Percentiles rank a stretch among this genome's conserved stretches.
Conservation (phyloP, 2,329 filamentous ascomycete species). For the Juglanconis sp. region DNA sequence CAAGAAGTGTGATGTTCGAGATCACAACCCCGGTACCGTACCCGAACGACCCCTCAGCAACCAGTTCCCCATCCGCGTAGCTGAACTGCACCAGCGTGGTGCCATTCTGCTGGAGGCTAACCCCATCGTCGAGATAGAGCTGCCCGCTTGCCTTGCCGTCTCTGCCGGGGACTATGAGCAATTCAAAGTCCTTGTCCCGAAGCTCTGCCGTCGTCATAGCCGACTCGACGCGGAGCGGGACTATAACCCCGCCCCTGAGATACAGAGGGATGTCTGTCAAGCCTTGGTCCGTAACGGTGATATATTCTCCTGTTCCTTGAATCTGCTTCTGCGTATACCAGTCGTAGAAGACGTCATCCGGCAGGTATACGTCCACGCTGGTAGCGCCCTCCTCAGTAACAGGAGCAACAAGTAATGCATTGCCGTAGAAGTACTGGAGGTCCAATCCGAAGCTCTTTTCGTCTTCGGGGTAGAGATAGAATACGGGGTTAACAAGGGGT, state of each 20-base stretch:
- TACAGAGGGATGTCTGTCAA: constrained; percentile 61
- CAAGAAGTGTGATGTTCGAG: constrained; percentile 49
- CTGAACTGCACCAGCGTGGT: constrained; percentile 59
- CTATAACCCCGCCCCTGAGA: constrained; percentile 61
- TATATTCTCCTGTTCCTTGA: constrained; percentile 35
- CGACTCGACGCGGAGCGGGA: constrained; percentile 55
- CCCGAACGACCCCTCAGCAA: constrained; percentile 50
- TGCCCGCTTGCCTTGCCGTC: constrained; percentile 63
- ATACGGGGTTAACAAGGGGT: constrained; percentile 65
- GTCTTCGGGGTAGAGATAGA: constrained; percentile 63
- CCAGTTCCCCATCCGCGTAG: constrained; percentile 53
- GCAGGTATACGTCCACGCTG: constrained; percentile 43
- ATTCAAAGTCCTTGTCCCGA: constrained; percentile 63
- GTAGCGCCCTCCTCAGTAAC: constrained; percentile 43
- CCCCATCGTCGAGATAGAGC: constrained; percentile 77
- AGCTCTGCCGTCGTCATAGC: constrained; percentile 64
- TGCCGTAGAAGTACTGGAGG: constrained; percentile 46
- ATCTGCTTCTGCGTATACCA: constrained; percentile 47
- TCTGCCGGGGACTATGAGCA: constrained; percentile 64
- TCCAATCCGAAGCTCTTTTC: constrained; percentile 38
- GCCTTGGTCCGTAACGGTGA: constrained; percentile 37
- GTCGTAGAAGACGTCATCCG: constrained; percentile 47
- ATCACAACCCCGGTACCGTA: constrained; percentile 45
- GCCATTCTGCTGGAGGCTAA: constrained; percentile 56
- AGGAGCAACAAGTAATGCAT: constrained; percentile 42